Conservation (phyloP, 371 early-diverging fungal species). For the Mucor velutinosus region DNA sequence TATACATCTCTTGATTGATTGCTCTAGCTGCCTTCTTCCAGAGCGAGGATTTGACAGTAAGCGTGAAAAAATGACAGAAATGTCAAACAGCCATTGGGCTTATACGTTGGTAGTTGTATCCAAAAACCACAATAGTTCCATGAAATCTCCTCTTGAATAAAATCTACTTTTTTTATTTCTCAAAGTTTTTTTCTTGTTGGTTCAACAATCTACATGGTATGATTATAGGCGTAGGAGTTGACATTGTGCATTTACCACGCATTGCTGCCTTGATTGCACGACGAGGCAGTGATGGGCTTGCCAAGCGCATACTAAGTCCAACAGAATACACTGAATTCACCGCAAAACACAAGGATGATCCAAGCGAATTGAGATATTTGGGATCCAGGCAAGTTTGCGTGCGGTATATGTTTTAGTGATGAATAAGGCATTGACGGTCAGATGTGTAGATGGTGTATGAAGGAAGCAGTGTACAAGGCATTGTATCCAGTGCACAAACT, state of each 20-base stretch:
- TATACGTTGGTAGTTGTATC: no score
- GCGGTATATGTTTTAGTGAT: not conserved
- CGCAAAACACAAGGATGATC: not conserved
- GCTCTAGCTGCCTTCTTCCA: no score
- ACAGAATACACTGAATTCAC: conserved; percentile 39
- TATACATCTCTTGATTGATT: no score
- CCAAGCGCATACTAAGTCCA: conserved; percentile 46
- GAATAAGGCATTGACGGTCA: not conserved
- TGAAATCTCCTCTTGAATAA: not conserved
- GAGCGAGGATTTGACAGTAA: no score
- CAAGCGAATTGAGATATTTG: conserved; percentile 26
- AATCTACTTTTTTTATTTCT: not conserved
- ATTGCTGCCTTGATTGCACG: conserved; percentile 35
- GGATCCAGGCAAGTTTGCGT: conserved; percentile 36
- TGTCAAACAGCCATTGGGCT: no score
- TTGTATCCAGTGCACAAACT: conserved; percentile 57
- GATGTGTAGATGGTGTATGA: conserved; percentile 60
- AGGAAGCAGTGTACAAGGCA: conserved; percentile 73
- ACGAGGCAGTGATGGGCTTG: conserved; percentile 36
- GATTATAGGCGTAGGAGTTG: conserved; percentile 63
- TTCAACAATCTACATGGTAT: conserved; percentile 14
- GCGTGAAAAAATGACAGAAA: no score
- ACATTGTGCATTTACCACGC: conserved; percentile 57
- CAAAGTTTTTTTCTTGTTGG: not conserved
- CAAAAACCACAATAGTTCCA: no score